Conservation (phyloP, 371 early-diverging fungal genomes). For the Mucor sp. region DNA sequence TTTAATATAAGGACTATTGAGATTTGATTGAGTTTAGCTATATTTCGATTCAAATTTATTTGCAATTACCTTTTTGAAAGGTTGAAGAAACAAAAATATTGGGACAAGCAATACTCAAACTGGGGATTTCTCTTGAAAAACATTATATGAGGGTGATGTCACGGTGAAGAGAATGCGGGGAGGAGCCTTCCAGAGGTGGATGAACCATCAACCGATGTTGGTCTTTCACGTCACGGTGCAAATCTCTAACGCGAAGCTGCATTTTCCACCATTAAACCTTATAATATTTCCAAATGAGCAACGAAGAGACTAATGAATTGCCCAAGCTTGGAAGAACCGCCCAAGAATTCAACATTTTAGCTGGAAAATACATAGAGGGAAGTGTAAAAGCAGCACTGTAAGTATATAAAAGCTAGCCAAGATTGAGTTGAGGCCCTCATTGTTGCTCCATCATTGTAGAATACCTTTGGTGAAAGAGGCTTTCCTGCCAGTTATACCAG, state of each 20-base stretch:
- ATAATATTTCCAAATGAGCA: background rate
- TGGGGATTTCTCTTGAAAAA: constrained; percentile 2
- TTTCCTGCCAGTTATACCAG: background rate
- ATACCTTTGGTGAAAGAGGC: background rate
- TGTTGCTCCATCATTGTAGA: background rate
- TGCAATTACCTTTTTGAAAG: background rate
- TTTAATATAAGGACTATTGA: constrained; percentile 5
- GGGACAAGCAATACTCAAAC: constrained; percentile 1
- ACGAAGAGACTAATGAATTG: background rate
- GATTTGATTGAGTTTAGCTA: background rate
- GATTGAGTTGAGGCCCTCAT: background rate
- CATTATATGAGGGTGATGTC: background rate
- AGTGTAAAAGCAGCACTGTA: constrained; percentile 3
- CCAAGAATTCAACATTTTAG: background rate
- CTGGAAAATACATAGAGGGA: background rate
- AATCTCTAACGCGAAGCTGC: background rate
- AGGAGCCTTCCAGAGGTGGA: background rate
- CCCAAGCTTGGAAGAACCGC: background rate
- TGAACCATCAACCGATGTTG: background rate
- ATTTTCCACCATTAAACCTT: background rate
- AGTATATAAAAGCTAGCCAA: background rate
- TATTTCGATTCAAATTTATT: background rate
- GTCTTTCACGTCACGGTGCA: background rate
- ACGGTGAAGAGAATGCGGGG: background rate
- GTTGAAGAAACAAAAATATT: background rate